phyloP scores from a whole-genome alignment of 345 rosid species.

The Hibiscus tridactylites region DNA sequence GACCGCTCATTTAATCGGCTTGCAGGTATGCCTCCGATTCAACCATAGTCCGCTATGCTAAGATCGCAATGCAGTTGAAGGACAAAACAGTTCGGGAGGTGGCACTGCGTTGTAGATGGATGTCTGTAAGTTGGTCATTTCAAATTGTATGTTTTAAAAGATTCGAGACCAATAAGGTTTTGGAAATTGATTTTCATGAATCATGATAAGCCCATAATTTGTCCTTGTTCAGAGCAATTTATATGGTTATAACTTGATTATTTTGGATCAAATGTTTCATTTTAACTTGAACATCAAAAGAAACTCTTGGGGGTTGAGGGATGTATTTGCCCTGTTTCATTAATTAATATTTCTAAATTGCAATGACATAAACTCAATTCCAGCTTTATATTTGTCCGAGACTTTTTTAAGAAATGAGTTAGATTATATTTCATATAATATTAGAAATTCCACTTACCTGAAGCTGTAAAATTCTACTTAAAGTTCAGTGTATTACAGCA shows the following conservation, averaged over 20 bases:
- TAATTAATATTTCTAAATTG: neutral
- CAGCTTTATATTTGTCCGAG: neutral
- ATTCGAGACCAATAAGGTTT: neutral
- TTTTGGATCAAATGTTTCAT: neutral
- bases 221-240: neutral
- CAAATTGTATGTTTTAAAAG: neutral
- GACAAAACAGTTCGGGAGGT: conserved; percentile 81
- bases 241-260: neutral
- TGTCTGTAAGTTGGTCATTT: conserved; percentile 43
- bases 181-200: neutral
- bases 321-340: neutral
- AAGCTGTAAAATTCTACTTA: neutral
- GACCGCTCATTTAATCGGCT: neutral
- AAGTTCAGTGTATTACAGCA: neutral
- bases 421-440: neutral
- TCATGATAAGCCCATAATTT: neutral
- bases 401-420: neutral
- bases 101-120: conserved; percentile 79
- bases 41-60: conserved; percentile 57
- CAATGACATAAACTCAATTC: neutral
- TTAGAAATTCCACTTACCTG: neutral
- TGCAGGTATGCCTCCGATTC: conserved; percentile 57
- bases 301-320: neutral
- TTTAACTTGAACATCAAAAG: neutral
- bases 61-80: conserved; percentile 69